Percentiles rank a stretch among this genome's conserved stretches.
phyloP scores from a whole-genome alignment of 805 yeast species.

The Wickerhamia fluorescens region DNA sequence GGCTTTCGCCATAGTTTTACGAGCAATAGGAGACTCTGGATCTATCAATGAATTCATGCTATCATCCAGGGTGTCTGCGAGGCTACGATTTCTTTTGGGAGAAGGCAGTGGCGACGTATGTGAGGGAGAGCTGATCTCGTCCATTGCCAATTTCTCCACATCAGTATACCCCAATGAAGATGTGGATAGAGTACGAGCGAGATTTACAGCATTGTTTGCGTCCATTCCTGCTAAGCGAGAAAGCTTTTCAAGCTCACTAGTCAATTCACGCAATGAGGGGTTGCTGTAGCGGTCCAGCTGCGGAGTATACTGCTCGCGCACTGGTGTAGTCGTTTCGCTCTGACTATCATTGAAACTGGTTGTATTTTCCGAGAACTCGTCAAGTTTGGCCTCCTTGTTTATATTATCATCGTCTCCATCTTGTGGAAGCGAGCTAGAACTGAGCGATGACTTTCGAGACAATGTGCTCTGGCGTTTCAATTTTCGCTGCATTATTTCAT shows the following conservation, averaged over 20 bases:
- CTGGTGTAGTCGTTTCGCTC: conserved; percentile 1
- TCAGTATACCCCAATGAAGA: conserved; percentile 56
- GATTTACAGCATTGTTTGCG: conserved; percentile 72
- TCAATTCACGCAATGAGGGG: conserved; percentile 65
- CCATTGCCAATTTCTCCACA: conserved; percentile 30
- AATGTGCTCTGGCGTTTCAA: conserved; percentile 18
- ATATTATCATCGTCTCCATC: conserved; percentile 2
- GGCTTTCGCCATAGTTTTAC: conserved; percentile 1
- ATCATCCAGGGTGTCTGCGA: conserved; percentile 4
- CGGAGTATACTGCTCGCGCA: conserved; percentile 1
- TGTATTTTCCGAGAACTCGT: too few species aligned
- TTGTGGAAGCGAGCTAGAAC: conserved; percentile 4
- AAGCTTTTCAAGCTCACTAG: conserved; percentile 67
- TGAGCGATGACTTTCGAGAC: conserved; percentile 13
- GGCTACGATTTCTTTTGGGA: conserved; percentile 3
- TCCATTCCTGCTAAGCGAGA: conserved; percentile 74
- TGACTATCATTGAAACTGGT: neutral
- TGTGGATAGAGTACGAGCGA: conserved; percentile 74
- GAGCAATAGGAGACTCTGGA: conserved; percentile 11
- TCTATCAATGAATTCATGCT: too few species aligned
- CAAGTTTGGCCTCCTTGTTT: conserved; percentile 1
- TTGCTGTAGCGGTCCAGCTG: conserved; percentile 22
- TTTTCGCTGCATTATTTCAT: conserved; percentile 40
- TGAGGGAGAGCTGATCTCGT: conserved; percentile 7
- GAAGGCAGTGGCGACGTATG: conserved; percentile 8